Conservation (phyloP, 2,329 filamentous ascomycete species). For the Kalaharituber pfeilii region DNA sequence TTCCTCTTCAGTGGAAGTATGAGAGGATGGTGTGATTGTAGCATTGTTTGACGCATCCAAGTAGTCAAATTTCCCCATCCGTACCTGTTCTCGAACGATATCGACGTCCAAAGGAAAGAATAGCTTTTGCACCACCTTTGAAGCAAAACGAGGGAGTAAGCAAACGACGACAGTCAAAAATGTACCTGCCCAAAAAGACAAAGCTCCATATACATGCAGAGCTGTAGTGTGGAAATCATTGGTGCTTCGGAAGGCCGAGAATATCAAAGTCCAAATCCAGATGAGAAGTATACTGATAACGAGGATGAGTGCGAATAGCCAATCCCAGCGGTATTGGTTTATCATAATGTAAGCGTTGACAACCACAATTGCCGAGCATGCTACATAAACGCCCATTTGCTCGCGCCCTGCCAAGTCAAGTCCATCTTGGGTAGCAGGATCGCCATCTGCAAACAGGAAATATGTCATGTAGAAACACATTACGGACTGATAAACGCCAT, state of each 20-base stretch:
- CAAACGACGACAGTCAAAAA: constrained; percentile 65
- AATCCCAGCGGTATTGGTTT: constrained; percentile 97
- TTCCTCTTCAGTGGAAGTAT: constrained; percentile 43
- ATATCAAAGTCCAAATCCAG: constrained; percentile 92
- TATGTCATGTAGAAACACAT: constrained; percentile 90
- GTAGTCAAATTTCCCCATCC: constrained; percentile 63
- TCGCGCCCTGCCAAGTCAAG: constrained; percentile 60
- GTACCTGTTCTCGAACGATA: constrained; percentile 84
- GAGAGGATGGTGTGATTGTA: constrained; percentile 27
- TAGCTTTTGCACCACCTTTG: constrained; percentile 82
- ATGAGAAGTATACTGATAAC: constrained; percentile 67
- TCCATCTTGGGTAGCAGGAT: constrained; percentile 54
- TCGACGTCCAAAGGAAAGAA: constrained; percentile 88
- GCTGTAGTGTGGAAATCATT: constrained; percentile 60
- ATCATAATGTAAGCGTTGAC: constrained; percentile 91
- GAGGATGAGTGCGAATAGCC: constrained; percentile 76
- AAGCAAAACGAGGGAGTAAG: constrained; percentile 68
- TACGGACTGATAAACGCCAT: constrained; percentile 86
- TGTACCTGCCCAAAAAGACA: constrained; percentile 75
- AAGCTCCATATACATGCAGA: constrained; percentile 57
- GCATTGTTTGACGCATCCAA: constrained; percentile 38
- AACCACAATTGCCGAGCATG: constrained; percentile 63
- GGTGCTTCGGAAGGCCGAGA: constrained; percentile 43
- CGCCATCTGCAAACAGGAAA: constrained; percentile 52
- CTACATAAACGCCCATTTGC: constrained; percentile 75